Conservation (phyloP, 805 yeast species). For the Ogataea wickerhamii region DNA sequence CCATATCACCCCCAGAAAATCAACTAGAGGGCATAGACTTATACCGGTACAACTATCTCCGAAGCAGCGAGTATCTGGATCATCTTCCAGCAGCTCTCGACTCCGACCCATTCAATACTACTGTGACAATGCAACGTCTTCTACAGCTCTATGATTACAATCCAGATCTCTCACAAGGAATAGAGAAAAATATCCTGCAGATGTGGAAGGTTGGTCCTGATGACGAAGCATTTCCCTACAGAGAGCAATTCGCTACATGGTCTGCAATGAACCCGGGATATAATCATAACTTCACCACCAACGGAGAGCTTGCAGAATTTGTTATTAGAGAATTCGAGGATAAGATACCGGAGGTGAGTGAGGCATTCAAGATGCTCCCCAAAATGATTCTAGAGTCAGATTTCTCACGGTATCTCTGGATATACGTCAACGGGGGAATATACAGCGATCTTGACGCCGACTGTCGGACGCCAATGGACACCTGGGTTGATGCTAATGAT, state of each 20-base stretch:
- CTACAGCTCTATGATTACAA: slow-evolving; percentile 7
- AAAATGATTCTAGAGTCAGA: slow-evolving; percentile 46
- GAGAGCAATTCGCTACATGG: slow-evolving; percentile 11
- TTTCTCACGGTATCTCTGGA: slow-evolving; percentile 46
- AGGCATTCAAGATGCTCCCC: slow-evolving; percentile 44
- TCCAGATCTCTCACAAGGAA: slow-evolving; percentile 5
- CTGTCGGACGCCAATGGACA: slow-evolving; percentile 39
- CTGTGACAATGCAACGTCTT: slow-evolving; percentile 11
- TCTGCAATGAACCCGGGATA: slow-evolving; percentile 16
- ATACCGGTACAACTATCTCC: slow-evolving; percentile 7
- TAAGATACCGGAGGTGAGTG: slow-evolving; percentile 42
- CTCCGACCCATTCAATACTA: slow-evolving; percentile 14
- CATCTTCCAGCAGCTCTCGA: slow-evolving; percentile 8
- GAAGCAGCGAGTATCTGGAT: slow-evolving; percentile 7
- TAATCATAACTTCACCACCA: slow-evolving; percentile 11
- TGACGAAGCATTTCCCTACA: slow-evolving; percentile 12
- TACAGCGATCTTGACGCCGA: slow-evolving; percentile 51
- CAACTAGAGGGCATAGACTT: slow-evolving; percentile 4
- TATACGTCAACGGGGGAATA: slow-evolving; percentile 50
- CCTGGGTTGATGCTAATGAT: slow-evolving; percentile 48
- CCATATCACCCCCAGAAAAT: slow-evolving; percentile 1
- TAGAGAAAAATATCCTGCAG: slow-evolving; percentile 20
- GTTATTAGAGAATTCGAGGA: slow-evolving; percentile 13
- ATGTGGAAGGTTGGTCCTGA: slow-evolving; percentile 20
- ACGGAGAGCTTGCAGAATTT: slow-evolving; percentile 7